phyloP scores from a whole-genome alignment of 257 asterid genomes.

The Rauvolfia tetraphylla region DNA sequence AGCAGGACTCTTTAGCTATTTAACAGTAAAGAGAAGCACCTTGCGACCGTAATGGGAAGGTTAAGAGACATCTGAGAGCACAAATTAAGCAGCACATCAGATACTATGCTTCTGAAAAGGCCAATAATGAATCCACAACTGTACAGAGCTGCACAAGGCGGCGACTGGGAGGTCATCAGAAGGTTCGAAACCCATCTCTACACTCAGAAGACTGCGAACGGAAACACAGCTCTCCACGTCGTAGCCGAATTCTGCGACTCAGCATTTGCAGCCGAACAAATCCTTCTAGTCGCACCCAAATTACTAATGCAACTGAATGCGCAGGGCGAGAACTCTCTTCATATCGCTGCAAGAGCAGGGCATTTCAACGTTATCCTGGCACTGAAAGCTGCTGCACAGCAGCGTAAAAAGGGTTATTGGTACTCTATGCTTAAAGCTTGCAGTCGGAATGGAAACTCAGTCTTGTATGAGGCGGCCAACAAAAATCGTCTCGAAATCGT shows the following conservation, averaged over 20 bases:
- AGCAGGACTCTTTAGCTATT: no score
- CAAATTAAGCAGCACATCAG: no score
- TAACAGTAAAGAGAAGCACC: no score
- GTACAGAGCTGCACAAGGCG: no score
- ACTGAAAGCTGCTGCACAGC: neutral
- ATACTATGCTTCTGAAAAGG: no score
- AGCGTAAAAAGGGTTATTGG: no score
- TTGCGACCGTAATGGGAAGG: no score
- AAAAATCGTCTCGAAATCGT: neutral
- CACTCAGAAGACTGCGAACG: no score
- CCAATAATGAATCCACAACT: no score
- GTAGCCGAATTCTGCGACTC: neutral
- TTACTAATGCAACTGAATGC: neutral
- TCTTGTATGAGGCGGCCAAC: conserved; percentile 13
- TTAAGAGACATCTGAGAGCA: no score
- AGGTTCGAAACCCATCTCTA: no score
- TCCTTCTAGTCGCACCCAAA: neutral
- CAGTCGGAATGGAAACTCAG: conserved; percentile 8
- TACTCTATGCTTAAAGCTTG: neutral
- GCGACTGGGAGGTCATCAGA: no score
- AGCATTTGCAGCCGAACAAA: neutral
- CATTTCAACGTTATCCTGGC: neutral
- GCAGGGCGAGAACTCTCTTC: conserved; percentile 3
- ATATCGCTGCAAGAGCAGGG: conserved; percentile 9
- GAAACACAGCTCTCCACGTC: neutral